Percentiles rank a stretch among this genome's conserved stretches.
These are phyloP conservation scores for Thermoascus crustaceus DNA, from an alignment of 2,329 filamentous ascomycete genomes.

Conservation along the genomic window DNA sequence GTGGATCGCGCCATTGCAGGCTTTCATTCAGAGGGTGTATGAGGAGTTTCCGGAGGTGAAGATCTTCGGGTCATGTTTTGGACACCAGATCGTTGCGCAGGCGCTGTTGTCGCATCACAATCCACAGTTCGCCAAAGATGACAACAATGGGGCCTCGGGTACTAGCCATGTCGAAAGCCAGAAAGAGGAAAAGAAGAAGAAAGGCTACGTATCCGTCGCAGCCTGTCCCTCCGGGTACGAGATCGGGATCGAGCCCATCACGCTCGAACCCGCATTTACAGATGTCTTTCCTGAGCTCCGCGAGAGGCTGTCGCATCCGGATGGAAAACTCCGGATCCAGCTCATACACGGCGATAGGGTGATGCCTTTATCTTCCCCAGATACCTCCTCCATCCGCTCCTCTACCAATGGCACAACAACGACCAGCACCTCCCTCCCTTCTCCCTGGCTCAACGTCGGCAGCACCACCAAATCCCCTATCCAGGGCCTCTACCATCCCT, in stretches of 20 bases:
- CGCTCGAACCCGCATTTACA: slow-evolving; percentile 14
- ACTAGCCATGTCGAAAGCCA: too few relatives aligned
- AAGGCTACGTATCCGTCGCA: slow-evolving; percentile 11
- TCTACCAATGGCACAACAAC: too few relatives aligned
- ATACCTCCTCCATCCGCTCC: not conserved
- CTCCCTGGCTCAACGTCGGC: slow-evolving; percentile 24
- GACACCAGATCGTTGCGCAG: slow-evolving; percentile 25
- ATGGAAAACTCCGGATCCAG: slow-evolving; percentile 20
- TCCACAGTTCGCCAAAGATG: not conserved
- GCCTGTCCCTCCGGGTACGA: slow-evolving; percentile 18
- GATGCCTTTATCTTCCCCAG: slow-evolving; percentile 4
- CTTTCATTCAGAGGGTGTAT: slow-evolving; percentile 20
- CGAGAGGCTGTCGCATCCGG: not conserved
- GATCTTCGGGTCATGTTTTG: slow-evolving; percentile 29
- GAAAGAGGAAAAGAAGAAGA: too few relatives aligned
- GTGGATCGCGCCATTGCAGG: slow-evolving; percentile 21
- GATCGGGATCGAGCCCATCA: slow-evolving; percentile 22
- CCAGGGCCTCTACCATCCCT: slow-evolving; percentile 22
- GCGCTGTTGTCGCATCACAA: slow-evolving; percentile 13
- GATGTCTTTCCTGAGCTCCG: slow-evolving; percentile 10
- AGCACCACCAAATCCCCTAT: slow-evolving; percentile 18
- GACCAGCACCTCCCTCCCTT: slow-evolving; percentile 10
- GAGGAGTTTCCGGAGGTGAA: slow-evolving; percentile 20
- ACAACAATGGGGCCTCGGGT: slow-evolving; percentile 6
- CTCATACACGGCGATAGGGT: slow-evolving; percentile 28